Conservation (phyloP, 2,329 filamentous ascomycete genomes). For the Mycosphaerella sp. region DNA sequence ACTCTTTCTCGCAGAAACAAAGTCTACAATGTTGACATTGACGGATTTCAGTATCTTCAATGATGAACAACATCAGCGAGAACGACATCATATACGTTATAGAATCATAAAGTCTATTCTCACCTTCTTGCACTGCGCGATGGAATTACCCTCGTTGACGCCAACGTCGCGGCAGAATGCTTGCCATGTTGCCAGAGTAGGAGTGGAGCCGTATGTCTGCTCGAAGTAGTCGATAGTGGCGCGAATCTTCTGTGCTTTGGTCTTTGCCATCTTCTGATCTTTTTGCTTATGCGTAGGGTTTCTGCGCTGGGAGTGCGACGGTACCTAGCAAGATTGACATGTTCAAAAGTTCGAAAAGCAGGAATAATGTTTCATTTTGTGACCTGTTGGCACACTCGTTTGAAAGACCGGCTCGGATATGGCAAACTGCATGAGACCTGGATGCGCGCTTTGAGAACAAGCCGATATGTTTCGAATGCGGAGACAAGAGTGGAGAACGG, state of each 20-base stretch:
- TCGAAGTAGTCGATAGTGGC: constrained; percentile 9
- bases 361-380: not conserved
- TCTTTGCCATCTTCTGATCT: not conserved
- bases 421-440: not conserved
- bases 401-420: not conserved
- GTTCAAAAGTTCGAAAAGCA: not conserved
- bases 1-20: constrained; percentile 12
- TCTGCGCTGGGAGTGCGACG: not conserved
- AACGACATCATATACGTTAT: not conserved
- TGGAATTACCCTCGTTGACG: constrained; percentile 7
- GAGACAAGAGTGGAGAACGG: too few relatives aligned
- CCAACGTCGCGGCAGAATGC: constrained; percentile 20
- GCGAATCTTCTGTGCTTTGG: too few relatives aligned
- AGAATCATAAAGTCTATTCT: not conserved
- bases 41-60: constrained; percentile 10
- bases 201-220: constrained; percentile 2
- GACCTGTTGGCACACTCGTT: not conserved
- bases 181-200: constrained; percentile 12
- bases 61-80: not conserved
- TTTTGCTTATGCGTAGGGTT: not conserved
- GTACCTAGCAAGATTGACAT: not conserved
- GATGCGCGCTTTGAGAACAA: not conserved
- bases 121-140: constrained; percentile 23
- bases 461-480: too few relatives aligned
- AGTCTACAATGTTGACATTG: constrained; percentile 21